Percentiles rank a stretch among this genome's conserved stretches.
Conservation (phyloP, 179 eudicot species). For the Drosera spatulata region DNA sequence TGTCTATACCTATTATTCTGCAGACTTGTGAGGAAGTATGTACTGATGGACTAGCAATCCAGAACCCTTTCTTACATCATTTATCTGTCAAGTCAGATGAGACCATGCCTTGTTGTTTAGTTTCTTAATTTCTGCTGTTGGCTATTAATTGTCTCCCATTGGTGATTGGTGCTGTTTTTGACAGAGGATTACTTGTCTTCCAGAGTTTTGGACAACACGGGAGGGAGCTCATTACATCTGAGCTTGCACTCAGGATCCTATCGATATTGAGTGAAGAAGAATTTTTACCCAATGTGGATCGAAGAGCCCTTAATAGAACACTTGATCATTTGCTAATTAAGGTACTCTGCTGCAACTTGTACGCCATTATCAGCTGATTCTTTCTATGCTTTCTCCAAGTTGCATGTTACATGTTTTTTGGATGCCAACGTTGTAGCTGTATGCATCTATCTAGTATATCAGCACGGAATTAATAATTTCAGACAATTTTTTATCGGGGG, state of each 20-base stretch:
- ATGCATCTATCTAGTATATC: too few relatives aligned
- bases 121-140: slow-evolving; percentile 11
- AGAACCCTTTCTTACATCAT: too few relatives aligned
- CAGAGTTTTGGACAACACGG: slow-evolving; percentile 99
- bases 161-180: slow-evolving; percentile 92
- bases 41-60: too few relatives aligned
- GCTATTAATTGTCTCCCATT: slow-evolving; percentile 62
- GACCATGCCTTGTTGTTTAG: neutral
- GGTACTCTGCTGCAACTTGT: slow-evolving; percentile 26
- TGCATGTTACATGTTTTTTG: too few relatives aligned
- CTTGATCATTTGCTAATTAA: slow-evolving; percentile 76
- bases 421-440: too few relatives aligned
- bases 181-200: slow-evolving; percentile 99
- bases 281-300: slow-evolving; percentile 66
- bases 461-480: too few relatives aligned
- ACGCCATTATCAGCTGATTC: too few relatives aligned
- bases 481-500: too few relatives aligned
- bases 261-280: slow-evolving; percentile 84
- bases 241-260: slow-evolving; percentile 79
- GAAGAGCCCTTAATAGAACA: slow-evolving; percentile 35
- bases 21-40: too few relatives aligned
- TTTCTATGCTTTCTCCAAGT: too few relatives aligned
- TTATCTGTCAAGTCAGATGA: too few relatives aligned
- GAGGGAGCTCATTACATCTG: slow-evolving; percentile 93
- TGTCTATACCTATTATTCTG: too few relatives aligned